Conservation (phyloP, 352 stramenopile species). For the Phytopythium montanum region DNA sequence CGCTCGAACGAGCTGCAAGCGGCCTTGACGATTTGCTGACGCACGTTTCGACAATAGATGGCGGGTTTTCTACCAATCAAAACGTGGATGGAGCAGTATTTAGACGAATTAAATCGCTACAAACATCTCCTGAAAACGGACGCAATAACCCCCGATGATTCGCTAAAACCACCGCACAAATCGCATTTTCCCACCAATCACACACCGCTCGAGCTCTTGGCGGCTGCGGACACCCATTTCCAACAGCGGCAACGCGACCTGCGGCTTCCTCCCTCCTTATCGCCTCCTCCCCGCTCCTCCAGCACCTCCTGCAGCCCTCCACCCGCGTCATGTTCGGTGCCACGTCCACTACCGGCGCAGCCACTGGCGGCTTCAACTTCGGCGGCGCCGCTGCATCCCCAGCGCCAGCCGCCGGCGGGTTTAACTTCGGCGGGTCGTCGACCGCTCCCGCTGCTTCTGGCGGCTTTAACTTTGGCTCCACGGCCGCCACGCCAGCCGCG, state of each 20-base stretch:
- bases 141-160: no score
- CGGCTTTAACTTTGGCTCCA: no score
- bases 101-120: no score
- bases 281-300: not conserved
- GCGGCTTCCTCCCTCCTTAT: no score
- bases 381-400: slow-evolving; percentile 22
- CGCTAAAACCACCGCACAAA: slow-evolving; percentile 7
- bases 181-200: slow-evolving; percentile 20
- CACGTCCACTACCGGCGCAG: slow-evolving; percentile 22
- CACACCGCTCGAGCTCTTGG: not conserved
- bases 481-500: no score
- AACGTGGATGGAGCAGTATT: no score
- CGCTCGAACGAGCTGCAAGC: not conserved
- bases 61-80: no score
- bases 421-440: slow-evolving; percentile 16
- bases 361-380: slow-evolving; percentile 44
- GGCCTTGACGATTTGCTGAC: no score
- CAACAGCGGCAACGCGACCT: not conserved
- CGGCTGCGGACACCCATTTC: not conserved
- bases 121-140: not conserved
- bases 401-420: slow-evolving; percentile 6
- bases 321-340: slow-evolving; percentile 42
- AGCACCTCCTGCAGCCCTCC: no score
- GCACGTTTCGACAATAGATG: no score
- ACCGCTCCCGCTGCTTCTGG: slow-evolving; percentile 15